Base-by-base conservation (phyloP, 106 monocot genomes). In the Dendrobium nobile region DNA sequence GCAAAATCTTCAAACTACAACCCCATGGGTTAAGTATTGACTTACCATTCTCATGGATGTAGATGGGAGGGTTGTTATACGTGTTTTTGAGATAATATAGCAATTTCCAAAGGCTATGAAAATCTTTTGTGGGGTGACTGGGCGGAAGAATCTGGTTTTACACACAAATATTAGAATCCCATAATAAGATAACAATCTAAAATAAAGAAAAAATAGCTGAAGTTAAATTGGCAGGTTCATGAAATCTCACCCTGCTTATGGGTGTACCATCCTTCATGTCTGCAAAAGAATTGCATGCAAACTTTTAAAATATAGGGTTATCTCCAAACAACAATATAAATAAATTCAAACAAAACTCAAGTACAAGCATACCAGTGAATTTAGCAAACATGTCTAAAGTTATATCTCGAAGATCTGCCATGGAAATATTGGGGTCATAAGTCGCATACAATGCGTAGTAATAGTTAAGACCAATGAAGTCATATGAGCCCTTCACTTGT, bases 391-490 rank as follows among this genome's bases (percentile, higher is more conserved):
- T 80, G 47, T 80, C 80, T 22, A 9, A 11, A 45, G 18, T 42
- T 11, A 24, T 48, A 41, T 82, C 82, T 75, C 82, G 31, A 43
- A 43, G 75, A 54, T 20, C 65, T 65, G 64, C 47, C 41, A 26
- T 19, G 10, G 40, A 15, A 41, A 15, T 24, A 47, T 22, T 75
- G 27, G 43, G 13, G 37, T 75, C 47, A 27, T 82, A 42, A 6
- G 33, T 41, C 9, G 73, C 75, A 76, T 58, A 75, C 16, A 76
- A 26, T 51, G 58, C 19, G 65, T 19, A 58, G 42, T 84, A 84
- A 67, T 84, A 51, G 48, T 84, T 84, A 33, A 80, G 5, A 17
- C 80, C 84, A 37, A 84, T 75, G 75, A 80, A 84, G 33, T 84
- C 84, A 43, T 80, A 84, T 33, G 84, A 84, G 18, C 48, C 75